These are phyloP conservation scores for Bidens hawaiensis DNA, from an alignment of 140 eudicot genomes.

Conservation along the genomic window DNA sequence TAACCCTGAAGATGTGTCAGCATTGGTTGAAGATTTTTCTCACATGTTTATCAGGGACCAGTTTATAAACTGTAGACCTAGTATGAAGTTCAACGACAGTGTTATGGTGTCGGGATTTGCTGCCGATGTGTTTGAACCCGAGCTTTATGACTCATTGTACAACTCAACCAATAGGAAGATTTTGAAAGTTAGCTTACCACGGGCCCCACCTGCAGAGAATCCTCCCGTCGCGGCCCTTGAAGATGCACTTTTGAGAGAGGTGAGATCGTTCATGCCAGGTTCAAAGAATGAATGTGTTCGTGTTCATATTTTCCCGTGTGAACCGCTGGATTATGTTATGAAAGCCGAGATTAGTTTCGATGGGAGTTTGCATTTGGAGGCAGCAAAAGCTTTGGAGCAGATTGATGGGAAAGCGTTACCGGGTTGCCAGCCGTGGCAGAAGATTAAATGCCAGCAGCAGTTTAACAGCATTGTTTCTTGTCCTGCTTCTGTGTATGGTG, in stretches of 20 bases:
- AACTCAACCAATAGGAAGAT: slow-evolving; percentile 44
- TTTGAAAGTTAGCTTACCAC: slow-evolving; percentile 39
- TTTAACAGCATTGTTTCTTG: slow-evolving; percentile 82
- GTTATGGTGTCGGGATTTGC: slow-evolving; percentile 49
- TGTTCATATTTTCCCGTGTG: slow-evolving; percentile 54
- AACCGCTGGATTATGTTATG: slow-evolving; percentile 37
- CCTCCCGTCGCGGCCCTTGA: slow-evolving; percentile 57
- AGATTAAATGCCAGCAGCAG: slow-evolving; percentile 60
- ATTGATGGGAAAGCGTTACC: slow-evolving; percentile 69
- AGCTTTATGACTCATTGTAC: slow-evolving; percentile 39
- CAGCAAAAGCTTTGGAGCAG: slow-evolving; percentile 85
- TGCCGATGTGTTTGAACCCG: slow-evolving; percentile 50
- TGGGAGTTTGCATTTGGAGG: slow-evolving; percentile 93
- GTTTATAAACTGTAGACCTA: slow-evolving; percentile 26
- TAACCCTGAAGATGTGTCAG: slow-evolving; percentile 31
- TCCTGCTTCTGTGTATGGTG: slow-evolving; percentile 62
- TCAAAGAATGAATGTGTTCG: slow-evolving; percentile 42
- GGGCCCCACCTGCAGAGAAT: slow-evolving; percentile 45
- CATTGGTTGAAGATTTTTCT: slow-evolving; percentile 47
- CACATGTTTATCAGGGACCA: slow-evolving; percentile 36
- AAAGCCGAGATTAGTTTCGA: slow-evolving; percentile 70
- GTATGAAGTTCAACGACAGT: slow-evolving; percentile 37
- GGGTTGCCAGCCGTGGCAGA: slow-evolving; percentile 85
- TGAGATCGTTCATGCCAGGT: slow-evolving; percentile 69
- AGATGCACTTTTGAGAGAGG: slow-evolving; percentile 67